These are phyloP conservation scores for Darksidea phi DNA, from an alignment of 495 filamentous ascomycete species.

Conservation along the genomic window DNA sequence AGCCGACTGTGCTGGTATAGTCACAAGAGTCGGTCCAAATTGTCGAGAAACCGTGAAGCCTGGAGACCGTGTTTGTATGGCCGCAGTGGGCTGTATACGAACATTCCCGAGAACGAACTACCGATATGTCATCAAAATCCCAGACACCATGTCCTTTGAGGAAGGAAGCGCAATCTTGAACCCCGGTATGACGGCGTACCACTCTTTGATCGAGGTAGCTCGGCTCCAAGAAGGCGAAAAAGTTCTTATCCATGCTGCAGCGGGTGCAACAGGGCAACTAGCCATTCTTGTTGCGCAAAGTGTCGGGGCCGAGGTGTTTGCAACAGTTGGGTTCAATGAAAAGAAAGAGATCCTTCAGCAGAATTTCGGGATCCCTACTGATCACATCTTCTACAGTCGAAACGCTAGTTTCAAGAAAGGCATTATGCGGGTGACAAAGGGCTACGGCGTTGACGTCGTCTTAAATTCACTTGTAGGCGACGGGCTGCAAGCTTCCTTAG, in stretches of 20 bases:
- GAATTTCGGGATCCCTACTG: neutral
- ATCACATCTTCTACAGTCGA: constrained; percentile 6
- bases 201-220: constrained; percentile 49
- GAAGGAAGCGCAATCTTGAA: constrained; percentile 57
- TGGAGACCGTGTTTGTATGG: constrained; percentile 36
- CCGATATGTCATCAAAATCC: constrained; percentile 38
- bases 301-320: constrained; percentile 7
- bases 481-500: neutral
- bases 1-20: constrained; percentile 1
- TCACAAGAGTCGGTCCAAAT: constrained; percentile 18
- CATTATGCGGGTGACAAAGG: constrained; percentile 7
- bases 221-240: constrained; percentile 35
- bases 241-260: constrained; percentile 20
- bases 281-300: constrained; percentile 4
- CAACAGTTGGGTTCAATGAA: neutral
- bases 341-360: constrained; percentile 4
- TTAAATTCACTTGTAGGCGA: constrained; percentile 10
- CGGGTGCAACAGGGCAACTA: constrained; percentile 8
- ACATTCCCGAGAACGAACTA: no score
- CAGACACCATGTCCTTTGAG: constrained; percentile 40
- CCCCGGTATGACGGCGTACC: constrained; percentile 58
- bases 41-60: constrained; percentile 36
- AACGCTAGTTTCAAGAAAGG: neutral
- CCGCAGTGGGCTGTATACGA: constrained; percentile 1
- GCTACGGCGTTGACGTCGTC: constrained; percentile 14